A percentile compares a stretch with the other conserved stretches of the same genome.
phyloP scores from a whole-genome alignment of 2,329 filamentous ascomycete species.

The Pestalotiopsis sp. region DNA sequence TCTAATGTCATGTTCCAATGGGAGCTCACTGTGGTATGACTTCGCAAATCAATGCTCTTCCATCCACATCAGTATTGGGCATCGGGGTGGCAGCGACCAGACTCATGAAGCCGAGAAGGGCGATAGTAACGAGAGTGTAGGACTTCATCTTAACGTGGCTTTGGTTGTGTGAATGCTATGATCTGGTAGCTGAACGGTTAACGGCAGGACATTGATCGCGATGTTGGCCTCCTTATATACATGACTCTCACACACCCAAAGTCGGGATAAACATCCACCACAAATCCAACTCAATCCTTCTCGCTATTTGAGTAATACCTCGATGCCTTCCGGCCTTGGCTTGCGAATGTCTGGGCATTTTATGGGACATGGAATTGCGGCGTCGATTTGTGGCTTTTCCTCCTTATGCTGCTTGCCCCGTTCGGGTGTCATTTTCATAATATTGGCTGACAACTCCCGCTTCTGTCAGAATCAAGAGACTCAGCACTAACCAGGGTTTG shows the following conservation, averaged over 20 bases:
- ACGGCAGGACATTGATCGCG: background rate
- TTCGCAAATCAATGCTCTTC: background rate
- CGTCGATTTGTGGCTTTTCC: background rate
- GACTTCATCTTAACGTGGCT: background rate
- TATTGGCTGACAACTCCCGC: background rate
- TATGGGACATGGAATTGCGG: background rate
- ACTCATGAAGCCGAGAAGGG: background rate
- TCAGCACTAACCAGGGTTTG: background rate
- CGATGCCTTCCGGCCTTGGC: background rate
- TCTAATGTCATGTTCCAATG: background rate
- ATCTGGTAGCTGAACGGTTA: background rate
- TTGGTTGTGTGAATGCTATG: background rate
- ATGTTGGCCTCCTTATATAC: background rate
- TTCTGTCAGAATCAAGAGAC: background rate
- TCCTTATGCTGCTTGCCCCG: background rate
- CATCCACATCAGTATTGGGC: background rate
- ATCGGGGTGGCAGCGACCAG: background rate
- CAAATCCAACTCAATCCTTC: background rate
- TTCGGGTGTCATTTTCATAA: background rate
- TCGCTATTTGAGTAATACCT: background rate
- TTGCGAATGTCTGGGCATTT: background rate
- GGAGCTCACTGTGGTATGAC: background rate
- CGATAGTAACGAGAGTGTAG: background rate
- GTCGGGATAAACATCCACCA: background rate
- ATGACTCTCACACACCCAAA: background rate